These are phyloP conservation scores for Epichloe gansuensis DNA, from an alignment of 2,329 filamentous ascomycete genomes.

Conservation along the genomic window DNA sequence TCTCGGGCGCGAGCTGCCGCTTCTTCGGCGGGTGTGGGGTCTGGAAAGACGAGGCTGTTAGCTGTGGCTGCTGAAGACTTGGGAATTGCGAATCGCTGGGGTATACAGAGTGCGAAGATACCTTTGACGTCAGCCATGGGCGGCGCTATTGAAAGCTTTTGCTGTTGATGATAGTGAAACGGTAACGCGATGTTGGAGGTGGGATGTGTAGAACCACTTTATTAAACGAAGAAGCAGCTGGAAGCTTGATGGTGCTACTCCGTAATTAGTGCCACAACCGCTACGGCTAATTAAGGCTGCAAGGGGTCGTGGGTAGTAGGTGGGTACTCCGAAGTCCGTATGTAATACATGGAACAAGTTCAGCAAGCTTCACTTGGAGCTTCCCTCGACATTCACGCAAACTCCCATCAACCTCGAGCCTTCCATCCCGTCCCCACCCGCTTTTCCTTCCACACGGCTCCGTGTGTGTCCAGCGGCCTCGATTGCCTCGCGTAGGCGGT, in stretches of 20 bases:
- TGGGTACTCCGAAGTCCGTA: too few species aligned
- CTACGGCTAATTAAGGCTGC: too few species aligned
- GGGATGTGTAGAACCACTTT: neutral
- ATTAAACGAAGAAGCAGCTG: neutral
- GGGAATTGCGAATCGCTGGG: neutral
- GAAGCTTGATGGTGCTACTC: neutral
- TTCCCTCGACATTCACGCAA: neutral
- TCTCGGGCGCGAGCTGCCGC: conserved; percentile 57
- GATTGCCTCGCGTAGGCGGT: neutral
- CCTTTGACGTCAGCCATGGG: conserved; percentile 5
- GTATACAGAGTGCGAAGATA: neutral
- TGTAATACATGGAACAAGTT: too few species aligned
- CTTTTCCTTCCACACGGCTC: too few species aligned
- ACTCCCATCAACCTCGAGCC: neutral
- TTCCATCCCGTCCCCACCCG: too few species aligned
- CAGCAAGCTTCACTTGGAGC: neutral
- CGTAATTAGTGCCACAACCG: too few species aligned
- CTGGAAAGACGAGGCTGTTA: conserved; percentile 18
- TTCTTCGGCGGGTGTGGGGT: conserved; percentile 41
- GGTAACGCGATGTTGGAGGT: neutral
- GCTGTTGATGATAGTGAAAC: neutral
- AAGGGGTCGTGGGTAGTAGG: too few species aligned
- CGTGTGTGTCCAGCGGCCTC: neutral
- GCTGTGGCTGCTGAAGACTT: neutral
- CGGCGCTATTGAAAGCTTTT: neutral